Conservation (phyloP, 352 stramenopile genomes). For the Globisporangium spiculum region DNA sequence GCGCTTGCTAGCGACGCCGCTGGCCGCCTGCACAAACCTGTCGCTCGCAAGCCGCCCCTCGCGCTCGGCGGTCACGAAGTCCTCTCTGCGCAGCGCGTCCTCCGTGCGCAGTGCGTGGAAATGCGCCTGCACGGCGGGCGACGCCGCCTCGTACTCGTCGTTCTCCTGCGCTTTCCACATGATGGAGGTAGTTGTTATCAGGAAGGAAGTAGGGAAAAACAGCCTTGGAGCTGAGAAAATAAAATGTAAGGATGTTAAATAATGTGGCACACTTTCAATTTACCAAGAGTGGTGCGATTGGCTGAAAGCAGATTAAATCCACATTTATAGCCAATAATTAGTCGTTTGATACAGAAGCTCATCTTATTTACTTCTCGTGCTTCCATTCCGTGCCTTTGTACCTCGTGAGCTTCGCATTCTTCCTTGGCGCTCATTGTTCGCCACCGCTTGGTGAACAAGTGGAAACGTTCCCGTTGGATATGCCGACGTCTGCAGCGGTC, state of each 20-base stretch:
- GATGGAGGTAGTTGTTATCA: conserved; percentile 4
- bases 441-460: too few species aligned
- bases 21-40: conserved; percentile 62
- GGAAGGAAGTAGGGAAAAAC: neutral
- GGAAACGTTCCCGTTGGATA: too few species aligned
- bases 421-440: too few species aligned
- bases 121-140: conserved; percentile 77
- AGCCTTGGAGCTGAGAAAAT: too few species aligned
- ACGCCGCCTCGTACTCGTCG: conserved; percentile 70
- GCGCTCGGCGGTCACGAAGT: conserved; percentile 56
- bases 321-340: too few species aligned
- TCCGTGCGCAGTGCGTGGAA: conserved; percentile 73
- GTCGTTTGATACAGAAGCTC: too few species aligned
- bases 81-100: conserved; percentile 51
- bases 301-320: neutral
- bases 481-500: too few species aligned
- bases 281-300: neutral
- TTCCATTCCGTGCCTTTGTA: too few species aligned
- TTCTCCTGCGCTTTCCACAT: conserved; percentile 62
- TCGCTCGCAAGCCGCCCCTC: conserved; percentile 67
- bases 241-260: neutral
- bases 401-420: too few species aligned
- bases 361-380: too few species aligned
- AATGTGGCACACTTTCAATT: conserved; percentile 4
- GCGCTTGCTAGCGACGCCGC: conserved; percentile 52